Base-by-base conservation (phyloP, 495 filamentous ascomycete species). In the Cairneyella variabilis region DNA sequence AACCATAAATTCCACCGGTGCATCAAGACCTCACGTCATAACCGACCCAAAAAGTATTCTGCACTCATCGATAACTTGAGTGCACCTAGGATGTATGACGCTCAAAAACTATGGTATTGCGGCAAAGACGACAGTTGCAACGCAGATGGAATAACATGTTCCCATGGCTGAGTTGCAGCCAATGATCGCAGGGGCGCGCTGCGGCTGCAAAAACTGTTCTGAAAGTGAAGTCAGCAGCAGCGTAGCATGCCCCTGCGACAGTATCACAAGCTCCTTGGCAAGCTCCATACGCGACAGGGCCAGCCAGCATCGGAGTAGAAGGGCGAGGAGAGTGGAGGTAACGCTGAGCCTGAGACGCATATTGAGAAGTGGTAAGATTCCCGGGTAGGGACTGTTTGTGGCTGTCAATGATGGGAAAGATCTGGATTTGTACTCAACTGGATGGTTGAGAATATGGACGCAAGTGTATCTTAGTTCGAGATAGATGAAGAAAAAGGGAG, bases 171-270 rank as follows among this genome's bases (percentile, higher is more conserved):
- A 0, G 51, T 81, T 82, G 53, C 79, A 82, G 0, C 60, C 72
- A 0, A 78, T 0, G 1, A 78, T 54, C 1, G 75, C 67, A 0
- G 77, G 71, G 7, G 71, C n/a, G n/a, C n/a, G n/a, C 71, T 1
- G 60, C 57, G 0, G 63, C 43, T 0, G 65, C 76, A 0, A 62
- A 14, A 9, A 69, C 75, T 8, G 71, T 71, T 3, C 74, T 75
- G 67, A 65, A 81, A 2, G 69, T 72, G 26, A 58, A 61, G 0
- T 78, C 77, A 3, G 71, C 78, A n/a, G 73, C 76, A 1, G 49
- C 11, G 51, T 82, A 82, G 52, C 79, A 82, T 0, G 77, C 75
- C 64, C 71, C 71, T 0, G 76, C 76, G 0, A 82, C 58, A 0
- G 46, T 48, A 0, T 76, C 59, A 42, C 79, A 82, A 3, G 77